Evolutionary conservation across 2,329 filamentous ascomycete genomes (phyloP).

Genomic region (Fusarium annulatum): DNA sequence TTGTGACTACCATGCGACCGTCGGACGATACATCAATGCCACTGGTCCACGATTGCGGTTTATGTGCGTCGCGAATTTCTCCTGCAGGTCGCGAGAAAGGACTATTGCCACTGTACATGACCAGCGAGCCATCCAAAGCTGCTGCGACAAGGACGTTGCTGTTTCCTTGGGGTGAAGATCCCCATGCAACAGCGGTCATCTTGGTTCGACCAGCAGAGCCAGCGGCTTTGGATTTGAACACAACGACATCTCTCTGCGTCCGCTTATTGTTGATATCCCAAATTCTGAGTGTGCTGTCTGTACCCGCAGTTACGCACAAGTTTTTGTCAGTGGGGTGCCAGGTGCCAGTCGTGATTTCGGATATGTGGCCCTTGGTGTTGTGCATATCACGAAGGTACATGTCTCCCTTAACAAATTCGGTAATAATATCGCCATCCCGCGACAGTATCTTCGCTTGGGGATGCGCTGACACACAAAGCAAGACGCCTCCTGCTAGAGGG

Average conservation of each 20-base stretch:
- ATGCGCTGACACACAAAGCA: conserved; percentile 89
- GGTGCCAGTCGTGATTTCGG: conserved; percentile 86
- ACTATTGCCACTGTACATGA: conserved; percentile 92
- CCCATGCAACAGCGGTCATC: conserved; percentile 95
- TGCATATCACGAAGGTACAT: conserved; percentile 99
- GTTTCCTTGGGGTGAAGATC: conserved; percentile 77
- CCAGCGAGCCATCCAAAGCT: conserved; percentile 87
- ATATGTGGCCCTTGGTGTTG: conserved; percentile 96
- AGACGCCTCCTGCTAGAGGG: conserved; percentile 78
- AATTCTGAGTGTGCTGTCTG: conserved; percentile 93
- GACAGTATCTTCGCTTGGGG: conserved; percentile 90
- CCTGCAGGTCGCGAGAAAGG: conserved; percentile 84
- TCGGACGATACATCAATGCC: conserved; percentile 92
- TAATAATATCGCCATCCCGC: conserved; percentile 85
- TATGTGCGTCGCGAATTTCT: conserved; percentile 87
- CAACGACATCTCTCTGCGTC: conserved; percentile 91
- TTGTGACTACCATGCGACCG: conserved; percentile 88
- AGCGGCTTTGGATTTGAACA: conserved; percentile 92
- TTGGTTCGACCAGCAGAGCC: conserved; percentile 90
- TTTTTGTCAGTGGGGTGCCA: conserved; percentile 93
- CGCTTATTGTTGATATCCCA: conserved; percentile 96
- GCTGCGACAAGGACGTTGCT: conserved; percentile 83
- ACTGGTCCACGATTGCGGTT: conserved; percentile 86
- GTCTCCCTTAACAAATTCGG: conserved; percentile 95
- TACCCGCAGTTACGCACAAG: conserved; percentile 88